These are phyloP conservation scores for Nidularia sp. DNA, from an alignment of 768 basidiomycete species.

Conservation along the genomic window DNA sequence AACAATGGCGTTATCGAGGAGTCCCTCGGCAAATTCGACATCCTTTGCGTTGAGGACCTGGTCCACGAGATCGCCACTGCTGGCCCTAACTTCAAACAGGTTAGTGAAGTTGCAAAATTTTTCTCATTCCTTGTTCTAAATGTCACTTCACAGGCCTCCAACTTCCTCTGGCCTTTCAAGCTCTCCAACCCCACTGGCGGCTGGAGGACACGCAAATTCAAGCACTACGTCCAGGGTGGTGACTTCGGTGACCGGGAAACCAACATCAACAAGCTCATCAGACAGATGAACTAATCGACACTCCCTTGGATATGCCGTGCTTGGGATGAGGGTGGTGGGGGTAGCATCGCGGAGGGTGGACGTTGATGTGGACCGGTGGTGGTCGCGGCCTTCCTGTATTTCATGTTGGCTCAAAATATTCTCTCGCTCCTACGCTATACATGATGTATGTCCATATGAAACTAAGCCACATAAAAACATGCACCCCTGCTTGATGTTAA, in stretches of 20 bases:
- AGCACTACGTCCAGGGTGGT: conserved; percentile 93
- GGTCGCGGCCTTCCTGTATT: background rate
- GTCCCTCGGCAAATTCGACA: conserved; percentile 87
- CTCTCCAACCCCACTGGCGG: conserved; percentile 98
- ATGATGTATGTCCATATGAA: conserved; percentile 11
- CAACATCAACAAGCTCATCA: conserved; percentile 97
- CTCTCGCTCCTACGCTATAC: background rate
- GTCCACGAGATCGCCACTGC: conserved; percentile 94
- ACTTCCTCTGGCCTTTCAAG: conserved; percentile 99
- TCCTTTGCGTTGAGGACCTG: conserved; percentile 95
- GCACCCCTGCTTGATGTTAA: too few relatives aligned
- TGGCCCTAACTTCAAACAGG: conserved; percentile 99
- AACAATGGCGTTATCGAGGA: conserved; percentile 94
- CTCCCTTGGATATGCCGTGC: conserved; percentile 1
- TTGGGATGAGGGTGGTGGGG: background rate
- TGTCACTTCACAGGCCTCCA: conserved; percentile 54
- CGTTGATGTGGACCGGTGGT: background rate
- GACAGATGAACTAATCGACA: conserved; percentile 80
- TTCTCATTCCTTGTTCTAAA: background rate
- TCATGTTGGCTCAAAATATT: conserved; percentile 1
- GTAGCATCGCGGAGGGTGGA: background rate
- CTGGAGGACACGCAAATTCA: conserved; percentile 98
- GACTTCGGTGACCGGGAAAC: conserved; percentile 96
- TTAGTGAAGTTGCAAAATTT: conserved; percentile 23
- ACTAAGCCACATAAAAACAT: conserved; percentile 9